Evolutionary conservation across 2,329 filamentous ascomycete genomes (phyloP), one percentile per base, ranked within the genome.

Genomic region (Colletotrichum liaoningense): DNA sequence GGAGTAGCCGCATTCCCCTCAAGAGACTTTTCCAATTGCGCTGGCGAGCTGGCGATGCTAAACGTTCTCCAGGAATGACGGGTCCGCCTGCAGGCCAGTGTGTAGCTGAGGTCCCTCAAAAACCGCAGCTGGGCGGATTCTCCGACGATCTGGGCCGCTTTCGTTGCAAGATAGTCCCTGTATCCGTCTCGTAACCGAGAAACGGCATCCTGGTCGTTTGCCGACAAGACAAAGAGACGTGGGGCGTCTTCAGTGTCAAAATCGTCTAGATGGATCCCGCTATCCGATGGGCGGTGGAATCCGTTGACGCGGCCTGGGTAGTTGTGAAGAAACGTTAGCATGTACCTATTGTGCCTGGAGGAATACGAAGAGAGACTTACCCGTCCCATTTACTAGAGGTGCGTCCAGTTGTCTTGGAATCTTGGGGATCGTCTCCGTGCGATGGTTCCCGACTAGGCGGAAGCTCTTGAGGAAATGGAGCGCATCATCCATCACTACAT

Each of bases 191-290:
- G 77, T 33, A 85, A 76, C 1, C 81, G 82, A 9, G 72, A 63
- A 7, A 87, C 77, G 3, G 84, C 84, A 3, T 77, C 84, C 49
- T 87, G 84, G 62, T 85, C 81, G 2, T 85, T 83, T 3, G 68
- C 57, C 3, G 86, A 87, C 58, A 83, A 83, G 12, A 83, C 80
- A 62, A 86, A 86, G 2, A 87, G 75, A 22, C 83, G 83, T 22
- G 81, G 79, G 5, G 63, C 19, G 4, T 26, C 30, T 1, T 74
- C 55, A 33, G 55, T n/a, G 2, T 42, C 67, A 49, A 56, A 24
- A 14, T 55, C 55, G 9, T 28, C 11, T 16, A 73, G 9, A 11
- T 73, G 56, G 33, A 73, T 56, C 24, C 70, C 67, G 49, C 72
- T 74, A 57, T 72, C 72, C 19, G 65, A 46, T 6, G 62, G 33